Evolutionary conservation across 371 early-diverging fungal genomes (phyloP).

Genomic region (Dinochytrium kinnereticum): DNA sequence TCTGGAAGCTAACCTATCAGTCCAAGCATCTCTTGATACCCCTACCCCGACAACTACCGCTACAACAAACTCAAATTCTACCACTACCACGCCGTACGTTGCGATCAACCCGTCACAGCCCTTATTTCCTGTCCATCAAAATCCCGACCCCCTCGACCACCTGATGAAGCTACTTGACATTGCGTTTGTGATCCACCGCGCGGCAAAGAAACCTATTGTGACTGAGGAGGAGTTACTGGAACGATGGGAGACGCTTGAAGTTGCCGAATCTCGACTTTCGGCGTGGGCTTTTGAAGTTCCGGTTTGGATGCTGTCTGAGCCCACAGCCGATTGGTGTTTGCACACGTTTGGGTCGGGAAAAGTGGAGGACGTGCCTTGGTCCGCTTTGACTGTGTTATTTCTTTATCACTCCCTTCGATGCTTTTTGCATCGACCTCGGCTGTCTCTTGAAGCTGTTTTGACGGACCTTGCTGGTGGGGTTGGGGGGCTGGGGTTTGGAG

Average conservation of each 20-base stretch:
- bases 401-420: not conserved
- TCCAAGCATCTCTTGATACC: not conserved
- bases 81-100: not conserved
- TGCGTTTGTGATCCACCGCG: constrained; percentile 2
- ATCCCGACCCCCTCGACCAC: not conserved
- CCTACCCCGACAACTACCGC: not conserved
- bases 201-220: not conserved
- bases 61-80: not conserved
- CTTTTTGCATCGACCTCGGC: not conserved
- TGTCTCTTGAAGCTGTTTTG: constrained; percentile 2
- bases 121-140: too few relatives aligned
- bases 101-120: not conserved
- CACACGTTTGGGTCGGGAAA: not conserved
- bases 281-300: not conserved
- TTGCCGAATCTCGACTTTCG: not conserved
- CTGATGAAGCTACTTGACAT: constrained; percentile 8
- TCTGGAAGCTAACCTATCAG: not conserved
- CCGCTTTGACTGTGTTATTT: not conserved
- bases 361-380: not conserved
- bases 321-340: not conserved
- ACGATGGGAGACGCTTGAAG: not conserved
- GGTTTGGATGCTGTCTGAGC: constrained; percentile 4
- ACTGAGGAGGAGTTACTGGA: not conserved
- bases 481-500: not conserved
- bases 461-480: not conserved